These are phyloP conservation scores for Picochlorum sp. DNA, from an alignment of 139 green algal species.

Conservation along the genomic window DNA sequence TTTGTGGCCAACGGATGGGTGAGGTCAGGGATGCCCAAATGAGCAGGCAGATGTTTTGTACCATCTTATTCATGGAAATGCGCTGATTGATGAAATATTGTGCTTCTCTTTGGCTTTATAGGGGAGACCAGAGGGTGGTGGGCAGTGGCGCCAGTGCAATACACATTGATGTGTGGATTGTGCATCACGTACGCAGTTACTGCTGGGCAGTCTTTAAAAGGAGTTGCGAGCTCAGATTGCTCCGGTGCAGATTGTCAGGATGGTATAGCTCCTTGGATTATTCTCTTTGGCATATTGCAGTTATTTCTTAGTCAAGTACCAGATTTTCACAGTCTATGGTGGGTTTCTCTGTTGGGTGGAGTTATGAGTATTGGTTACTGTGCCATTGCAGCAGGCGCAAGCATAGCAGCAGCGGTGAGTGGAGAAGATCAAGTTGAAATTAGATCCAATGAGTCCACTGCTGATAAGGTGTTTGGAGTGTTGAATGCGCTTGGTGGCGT, in stretches of 20 bases:
- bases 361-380: slow-evolving; percentile 43
- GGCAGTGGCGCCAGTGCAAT: slow-evolving; percentile 22
- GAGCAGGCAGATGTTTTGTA: neutral
- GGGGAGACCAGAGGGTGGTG: neutral
- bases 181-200: slow-evolving; percentile 46
- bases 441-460: neutral
- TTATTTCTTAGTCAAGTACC: slow-evolving; percentile 39
- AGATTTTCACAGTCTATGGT: slow-evolving; percentile 47
- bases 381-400: slow-evolving; percentile 26
- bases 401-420: neutral
- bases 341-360: slow-evolving; percentile 42
- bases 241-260: slow-evolving; percentile 15
- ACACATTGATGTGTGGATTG: slow-evolving; percentile 30
- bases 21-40: too few species aligned
- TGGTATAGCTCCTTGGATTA: slow-evolving; percentile 20
- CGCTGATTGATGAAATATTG: too few species aligned
- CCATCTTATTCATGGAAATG: neutral
- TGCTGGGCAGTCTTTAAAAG: slow-evolving; percentile 44
- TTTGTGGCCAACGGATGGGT: too few species aligned
- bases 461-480: slow-evolving; percentile 24
- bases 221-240: slow-evolving; percentile 5
- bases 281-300: slow-evolving; percentile 36
- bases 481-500: slow-evolving; percentile 46
- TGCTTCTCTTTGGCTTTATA: too few species aligned
- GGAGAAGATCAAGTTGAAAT: neutral